These are phyloP conservation scores for Phytomonas sp. DNA, from an alignment of 208 protist species.

Conservation along the genomic window DNA sequence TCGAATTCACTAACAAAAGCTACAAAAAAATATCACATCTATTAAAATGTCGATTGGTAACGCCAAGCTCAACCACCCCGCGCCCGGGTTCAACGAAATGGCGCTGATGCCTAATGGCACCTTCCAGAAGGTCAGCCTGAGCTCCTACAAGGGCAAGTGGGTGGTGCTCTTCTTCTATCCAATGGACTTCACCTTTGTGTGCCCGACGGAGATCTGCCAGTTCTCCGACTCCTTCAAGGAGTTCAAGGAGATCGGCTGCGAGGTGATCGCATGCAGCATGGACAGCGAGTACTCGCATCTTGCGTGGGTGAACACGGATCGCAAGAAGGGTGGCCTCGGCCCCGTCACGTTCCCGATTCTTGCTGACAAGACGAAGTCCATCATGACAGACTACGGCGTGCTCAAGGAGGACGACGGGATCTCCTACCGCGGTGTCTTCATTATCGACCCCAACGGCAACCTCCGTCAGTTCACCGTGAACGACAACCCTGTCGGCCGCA, in stretches of 20 bases:
- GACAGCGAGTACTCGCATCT: constrained; percentile 95
- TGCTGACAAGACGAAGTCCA: constrained; percentile 91
- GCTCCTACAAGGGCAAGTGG: constrained; percentile 92
- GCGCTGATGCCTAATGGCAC: constrained; percentile 91
- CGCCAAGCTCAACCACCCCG: constrained; percentile 75
- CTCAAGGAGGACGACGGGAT: constrained; percentile 88
- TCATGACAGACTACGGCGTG: constrained; percentile 89
- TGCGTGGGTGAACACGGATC: constrained; percentile 92
- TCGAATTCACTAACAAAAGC: neutral
- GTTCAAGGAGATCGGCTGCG: constrained; percentile 83
- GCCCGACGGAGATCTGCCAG: constrained; percentile 95
- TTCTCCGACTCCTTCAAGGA: constrained; percentile 90
- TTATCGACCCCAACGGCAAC: constrained; percentile 91
- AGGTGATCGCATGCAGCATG: constrained; percentile 90
- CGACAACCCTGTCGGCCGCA: constrained; percentile 93
- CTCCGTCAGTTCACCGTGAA: constrained; percentile 93
- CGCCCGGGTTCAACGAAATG: constrained; percentile 84
- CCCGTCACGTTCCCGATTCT: constrained; percentile 94
- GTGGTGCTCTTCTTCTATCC: constrained; percentile 96
- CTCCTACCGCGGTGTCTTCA: constrained; percentile 91
- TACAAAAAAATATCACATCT: constrained; percentile 4
- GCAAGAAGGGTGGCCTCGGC: constrained; percentile 96
- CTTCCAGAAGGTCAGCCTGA: constrained; percentile 90
- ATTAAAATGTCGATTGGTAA: constrained; percentile 36
- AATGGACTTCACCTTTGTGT: constrained; percentile 96